A percentile compares a stretch with the other conserved stretches of the same genome.
Evolutionary conservation across 192 early-diverging fungal genomes (phyloP).

Genomic region (Mortierella antarctica): DNA sequence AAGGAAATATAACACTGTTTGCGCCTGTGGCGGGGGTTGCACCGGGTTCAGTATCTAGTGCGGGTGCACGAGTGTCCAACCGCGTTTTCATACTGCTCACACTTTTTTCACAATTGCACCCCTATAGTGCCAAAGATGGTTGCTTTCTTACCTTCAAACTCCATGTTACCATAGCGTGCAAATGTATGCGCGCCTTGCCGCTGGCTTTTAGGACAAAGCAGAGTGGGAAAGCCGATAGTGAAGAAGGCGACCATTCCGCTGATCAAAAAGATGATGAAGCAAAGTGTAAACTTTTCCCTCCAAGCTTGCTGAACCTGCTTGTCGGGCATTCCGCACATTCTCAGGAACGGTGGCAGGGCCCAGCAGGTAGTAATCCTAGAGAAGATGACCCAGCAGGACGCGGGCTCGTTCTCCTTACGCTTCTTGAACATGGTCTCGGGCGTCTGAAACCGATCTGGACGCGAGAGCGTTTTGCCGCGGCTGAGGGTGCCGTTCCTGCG

Average conservation of each 20-base stretch:
- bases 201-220: conserved; percentile 49
- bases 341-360: conserved; percentile 65
- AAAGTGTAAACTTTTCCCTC: conserved; percentile 76
- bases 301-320: conserved; percentile 72
- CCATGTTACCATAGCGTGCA: conserved; percentile 42
- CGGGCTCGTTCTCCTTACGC: conserved; percentile 47
- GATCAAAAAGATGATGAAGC: conserved; percentile 77
- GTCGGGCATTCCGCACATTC: conserved; percentile 64
- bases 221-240: conserved; percentile 67
- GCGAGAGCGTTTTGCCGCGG: conserved; percentile 78
- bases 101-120: background rate
- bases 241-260: conserved; percentile 78
- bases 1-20: too few relatives aligned
- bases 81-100: background rate
- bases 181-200: conserved; percentile 37
- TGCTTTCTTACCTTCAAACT: conserved; percentile 27
- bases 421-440: conserved; percentile 75
- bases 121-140: background rate
- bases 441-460: conserved; percentile 76
- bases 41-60: background rate
- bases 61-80: background rate
- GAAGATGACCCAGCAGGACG: conserved; percentile 68
- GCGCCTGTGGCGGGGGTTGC: too few relatives aligned
- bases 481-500: conserved; percentile 63
- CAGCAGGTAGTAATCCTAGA: conserved; percentile 71